These are phyloP conservation scores for Grammothele lineata DNA, from an alignment of 768 basidiomycete species.

Conservation along the genomic window DNA sequence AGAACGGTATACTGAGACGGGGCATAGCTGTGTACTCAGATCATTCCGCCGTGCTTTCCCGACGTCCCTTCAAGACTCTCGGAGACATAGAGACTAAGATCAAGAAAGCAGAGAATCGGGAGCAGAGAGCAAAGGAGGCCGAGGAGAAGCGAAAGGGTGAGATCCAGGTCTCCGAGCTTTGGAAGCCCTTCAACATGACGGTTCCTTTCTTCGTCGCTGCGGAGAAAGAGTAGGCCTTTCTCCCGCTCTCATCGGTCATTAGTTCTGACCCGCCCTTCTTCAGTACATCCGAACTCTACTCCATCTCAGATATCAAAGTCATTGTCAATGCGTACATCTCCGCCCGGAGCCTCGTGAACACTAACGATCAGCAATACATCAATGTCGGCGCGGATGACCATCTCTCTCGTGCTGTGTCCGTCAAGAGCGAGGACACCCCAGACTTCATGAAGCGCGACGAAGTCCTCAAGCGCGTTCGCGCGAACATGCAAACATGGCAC, in stretches of 20 bases:
- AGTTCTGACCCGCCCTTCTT: no score
- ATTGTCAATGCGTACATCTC: conserved; percentile 61
- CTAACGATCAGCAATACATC: conserved; percentile 62
- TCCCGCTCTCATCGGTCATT: no score
- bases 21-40: conserved; percentile 45
- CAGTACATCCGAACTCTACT: no score
- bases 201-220: conserved; percentile 59
- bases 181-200: conserved; percentile 66
- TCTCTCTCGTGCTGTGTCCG: conserved; percentile 28
- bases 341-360: conserved; percentile 58
- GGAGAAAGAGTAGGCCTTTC: conserved; percentile 51
- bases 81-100: conserved; percentile 62
- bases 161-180: conserved; percentile 62
- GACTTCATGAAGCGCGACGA: conserved; percentile 71
- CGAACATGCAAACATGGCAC: conserved; percentile 78
- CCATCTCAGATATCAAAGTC: conserved; percentile 49
- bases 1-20: not conserved
- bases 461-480: conserved; percentile 44
- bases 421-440: conserved; percentile 23
- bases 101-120: conserved; percentile 54
- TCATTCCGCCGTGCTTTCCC: conserved; percentile 54
- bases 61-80: conserved; percentile 53
- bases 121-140: conserved; percentile 45
- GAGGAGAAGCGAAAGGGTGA: conserved; percentile 41
- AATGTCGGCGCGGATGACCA: conserved; percentile 49